These are phyloP conservation scores for Rosa multiflora DNA, from an alignment of 306 rosid species.

Conservation along the genomic window DNA sequence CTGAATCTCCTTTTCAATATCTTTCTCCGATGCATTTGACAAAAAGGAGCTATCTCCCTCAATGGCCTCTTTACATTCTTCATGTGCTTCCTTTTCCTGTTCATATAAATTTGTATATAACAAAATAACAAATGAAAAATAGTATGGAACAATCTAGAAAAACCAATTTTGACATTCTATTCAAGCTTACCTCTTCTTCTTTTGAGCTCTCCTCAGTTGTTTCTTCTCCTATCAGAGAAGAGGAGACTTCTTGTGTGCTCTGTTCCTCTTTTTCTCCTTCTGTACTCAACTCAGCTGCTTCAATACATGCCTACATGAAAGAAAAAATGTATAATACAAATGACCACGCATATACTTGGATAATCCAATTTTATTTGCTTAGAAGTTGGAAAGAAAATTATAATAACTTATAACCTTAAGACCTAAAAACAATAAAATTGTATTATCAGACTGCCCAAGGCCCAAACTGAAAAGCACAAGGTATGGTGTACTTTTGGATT, in stretches of 20 bases:
- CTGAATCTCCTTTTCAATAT: background rate
- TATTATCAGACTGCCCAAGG: too few relatives aligned
- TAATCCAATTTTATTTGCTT: too few relatives aligned
- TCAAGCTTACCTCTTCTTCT: constrained; percentile 30
- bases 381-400: too few relatives aligned
- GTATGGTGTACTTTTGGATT: too few relatives aligned
- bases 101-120: background rate
- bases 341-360: background rate
- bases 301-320: constrained; percentile 18
- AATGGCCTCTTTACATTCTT: constrained; percentile 24
- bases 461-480: too few relatives aligned
- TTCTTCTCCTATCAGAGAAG: constrained; percentile 7
- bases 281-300: constrained; percentile 14
- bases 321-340: too few relatives aligned
- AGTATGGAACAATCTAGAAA: constrained; percentile 5
- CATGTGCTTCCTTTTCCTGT: constrained; percentile 23
- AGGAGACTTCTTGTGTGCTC: constrained; percentile 16
- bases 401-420: background rate
- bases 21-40: background rate
- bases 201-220: constrained; percentile 20
- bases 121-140: background rate
- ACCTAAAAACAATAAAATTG: too few relatives aligned
- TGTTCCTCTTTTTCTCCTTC: constrained; percentile 21
- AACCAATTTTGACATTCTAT: background rate
- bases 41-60: background rate